Percentiles rank a stretch among this genome's conserved stretches.
These are phyloP conservation scores for Scleroderma citrinum DNA, from an alignment of 768 basidiomycete species.

Conservation along the genomic window DNA sequence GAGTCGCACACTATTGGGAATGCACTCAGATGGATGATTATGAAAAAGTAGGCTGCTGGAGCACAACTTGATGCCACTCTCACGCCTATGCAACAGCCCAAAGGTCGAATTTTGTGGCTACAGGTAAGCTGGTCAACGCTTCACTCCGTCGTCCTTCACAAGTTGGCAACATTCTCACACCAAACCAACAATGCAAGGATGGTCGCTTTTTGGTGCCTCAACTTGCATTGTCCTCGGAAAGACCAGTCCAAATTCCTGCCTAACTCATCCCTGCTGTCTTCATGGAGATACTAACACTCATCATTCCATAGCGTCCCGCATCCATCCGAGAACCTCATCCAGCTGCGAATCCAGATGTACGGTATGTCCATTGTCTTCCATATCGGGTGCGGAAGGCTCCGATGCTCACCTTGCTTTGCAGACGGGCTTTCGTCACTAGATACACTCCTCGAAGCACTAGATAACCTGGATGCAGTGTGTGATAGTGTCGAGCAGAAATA, in stretches of 20 bases:
- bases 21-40: slow-evolving; percentile 92
- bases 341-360: slow-evolving; percentile 99
- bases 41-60: slow-evolving; percentile 80
- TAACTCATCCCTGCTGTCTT: background rate
- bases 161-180: background rate
- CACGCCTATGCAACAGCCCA: slow-evolving; percentile 41
- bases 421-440: slow-evolving; percentile 84
- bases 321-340: slow-evolving; percentile 94
- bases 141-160: background rate
- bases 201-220: background rate
- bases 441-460: slow-evolving; percentile 71
- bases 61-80: background rate
- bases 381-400: background rate
- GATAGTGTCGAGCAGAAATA: slow-evolving; percentile 67
- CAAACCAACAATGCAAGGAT: background rate
- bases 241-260: background rate
- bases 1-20: slow-evolving; percentile 98
- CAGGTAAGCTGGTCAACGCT: slow-evolving; percentile 47
- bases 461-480: slow-evolving; percentile 73
- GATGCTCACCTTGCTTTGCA: slow-evolving; percentile 26
- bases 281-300: background rate
- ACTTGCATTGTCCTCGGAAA: slow-evolving; percentile 12
- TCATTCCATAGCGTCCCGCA: slow-evolving; percentile 52
- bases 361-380: slow-evolving; percentile 49
- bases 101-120: slow-evolving; percentile 99